Evolutionary conservation across 169 alveolate genomes (phyloP).

Genomic region (Blepharisma undulans): DNA sequence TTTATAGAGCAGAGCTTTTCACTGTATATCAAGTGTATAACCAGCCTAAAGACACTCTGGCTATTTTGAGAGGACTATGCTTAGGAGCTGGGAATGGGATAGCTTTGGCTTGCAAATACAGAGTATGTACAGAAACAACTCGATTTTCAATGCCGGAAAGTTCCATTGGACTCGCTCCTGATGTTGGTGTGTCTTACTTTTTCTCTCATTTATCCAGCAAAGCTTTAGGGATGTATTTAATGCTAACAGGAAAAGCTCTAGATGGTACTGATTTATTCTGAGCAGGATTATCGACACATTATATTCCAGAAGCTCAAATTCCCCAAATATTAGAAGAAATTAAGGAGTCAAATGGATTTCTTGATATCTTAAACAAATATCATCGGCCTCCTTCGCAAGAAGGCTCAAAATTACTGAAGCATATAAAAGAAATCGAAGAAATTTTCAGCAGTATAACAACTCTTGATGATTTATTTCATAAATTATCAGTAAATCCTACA

Average conservation of each 20-base stretch:
- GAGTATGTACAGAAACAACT: conserved; percentile 87
- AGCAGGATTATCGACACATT: neutral
- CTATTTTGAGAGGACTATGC: conserved; percentile 81
- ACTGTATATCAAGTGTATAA: conserved; percentile 82
- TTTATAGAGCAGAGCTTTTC: conserved; percentile 77
- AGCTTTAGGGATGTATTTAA: conserved; percentile 79
- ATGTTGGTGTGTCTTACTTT: conserved; percentile 86
- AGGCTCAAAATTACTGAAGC: neutral
- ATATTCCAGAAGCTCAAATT: neutral
- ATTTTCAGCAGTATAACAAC: conserved; percentile 53
- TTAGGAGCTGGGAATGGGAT: conserved; percentile 92
- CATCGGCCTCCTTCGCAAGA: neutral
- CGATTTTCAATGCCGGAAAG: conserved; percentile 90
- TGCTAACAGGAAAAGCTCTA: conserved; percentile 83
- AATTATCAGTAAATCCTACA: conserved; percentile 2
- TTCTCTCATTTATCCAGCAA: conserved; percentile 67
- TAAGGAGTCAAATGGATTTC: neutral
- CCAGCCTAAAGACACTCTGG: neutral
- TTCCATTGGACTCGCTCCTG: conserved; percentile 87
- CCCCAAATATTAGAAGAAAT: neutral
- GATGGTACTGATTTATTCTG: conserved; percentile 69
- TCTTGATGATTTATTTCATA: conserved; percentile 15
- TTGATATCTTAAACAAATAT: neutral
- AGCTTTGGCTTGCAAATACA: conserved; percentile 75
- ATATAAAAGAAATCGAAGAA: conserved; percentile 53